Evolutionary conservation across 1,284 basidiomycete species (phyloP), one percentile per base, ranked within the genome.

Genomic region (Irpex lacteus): DNA sequence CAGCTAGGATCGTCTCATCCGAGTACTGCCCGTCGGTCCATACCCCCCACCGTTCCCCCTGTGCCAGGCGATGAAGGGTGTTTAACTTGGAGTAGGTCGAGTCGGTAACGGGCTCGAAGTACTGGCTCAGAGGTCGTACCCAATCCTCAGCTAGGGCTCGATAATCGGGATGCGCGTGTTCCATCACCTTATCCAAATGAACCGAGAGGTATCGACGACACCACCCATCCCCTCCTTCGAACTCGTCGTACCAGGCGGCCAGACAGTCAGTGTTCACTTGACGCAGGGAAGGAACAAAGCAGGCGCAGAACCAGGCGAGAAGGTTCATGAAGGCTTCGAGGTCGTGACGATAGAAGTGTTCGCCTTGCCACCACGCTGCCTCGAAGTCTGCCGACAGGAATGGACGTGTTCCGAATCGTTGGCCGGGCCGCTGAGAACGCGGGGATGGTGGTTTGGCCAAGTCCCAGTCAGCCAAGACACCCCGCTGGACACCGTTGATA

Each of bases 331-430:
- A 62, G 6, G 61, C 55, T 40, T 62, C 61, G 32, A 62, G 61
- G 61, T 62, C 61, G 55, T 58, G 55, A 7, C 61, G 61, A 44
- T 62, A 62, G 26, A 52, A 32, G 61, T 62, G 61, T 44, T 62
- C 56, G 61, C 61, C 61, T 32, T 55, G 37, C 61, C 61, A 62
- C 61, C 61, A 62, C 26, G 18, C 21, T 26, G 56, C 56, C 19
- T 47, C 56, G 13, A 57, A 50, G 61, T 62, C 61, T 9, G 55
- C 61, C 9, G 61, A 62, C 36, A 52, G 44, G 55, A 62, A 62
- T 3, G 61, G 61, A 21, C 37, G 19, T 0, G 61, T 53, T 34
- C 61, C 61, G 21, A 52, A 37, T 5, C 44, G 56, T 19, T 44
- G 37, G 21, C 44, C 54, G 15, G 21, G 13, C 52, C 52, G 52